Evolutionary conservation across 164 flowering plant species (phyloP), one percentile per base, ranked within the genome.

Genomic region (Magnolia sinica): DNA sequence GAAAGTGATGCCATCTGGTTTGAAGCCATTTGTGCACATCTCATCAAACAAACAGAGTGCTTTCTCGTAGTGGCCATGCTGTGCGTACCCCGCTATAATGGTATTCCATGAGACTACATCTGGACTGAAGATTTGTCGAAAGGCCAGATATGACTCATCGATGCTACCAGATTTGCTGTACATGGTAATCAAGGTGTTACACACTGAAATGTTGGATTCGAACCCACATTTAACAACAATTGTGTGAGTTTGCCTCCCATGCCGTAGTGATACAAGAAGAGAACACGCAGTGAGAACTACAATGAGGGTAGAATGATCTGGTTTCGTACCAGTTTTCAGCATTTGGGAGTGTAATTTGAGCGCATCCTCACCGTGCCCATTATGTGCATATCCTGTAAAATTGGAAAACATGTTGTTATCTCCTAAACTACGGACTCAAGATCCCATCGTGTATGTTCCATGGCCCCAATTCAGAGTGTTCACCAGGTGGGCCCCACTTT

Each of bases 71-170:
- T 79, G 80, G 6, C 90, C 90, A 79, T 86, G 87, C 24, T 81
- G 90, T 27, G 85, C 87, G 81, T 81, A 84, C 7, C 82, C 87
- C 11, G 89, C 81, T 50, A 87, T 85, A 24, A 89, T 79, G 69
- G 89, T 77, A 77, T 87, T 89, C 89, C 90, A 89, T 1, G 90
- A 84, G 65, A 86, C 87, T 37, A 86, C 64, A 69, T 83, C 84
- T 19, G 85, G 87, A 16, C 18, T 55, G 18, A 11, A 16, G 29
- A 85, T 80, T 75, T 79, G 81, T 59, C 69, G 22, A 64, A 88
- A 87, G 67, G 82, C 84, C 27, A 66, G 27, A 77, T 81, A 86
- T 0, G 89, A 80, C 22, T 89, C 87, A 76, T 70, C 52, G 55
- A 88, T 66, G 70, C 83, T 50, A 50, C 91, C 91, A 80, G 86